A percentile compares a stretch with the other conserved stretches of the same genome.
Evolutionary conservation across 352 stramenopile genomes (phyloP).

Genomic region (Phytopythium vexans): DNA sequence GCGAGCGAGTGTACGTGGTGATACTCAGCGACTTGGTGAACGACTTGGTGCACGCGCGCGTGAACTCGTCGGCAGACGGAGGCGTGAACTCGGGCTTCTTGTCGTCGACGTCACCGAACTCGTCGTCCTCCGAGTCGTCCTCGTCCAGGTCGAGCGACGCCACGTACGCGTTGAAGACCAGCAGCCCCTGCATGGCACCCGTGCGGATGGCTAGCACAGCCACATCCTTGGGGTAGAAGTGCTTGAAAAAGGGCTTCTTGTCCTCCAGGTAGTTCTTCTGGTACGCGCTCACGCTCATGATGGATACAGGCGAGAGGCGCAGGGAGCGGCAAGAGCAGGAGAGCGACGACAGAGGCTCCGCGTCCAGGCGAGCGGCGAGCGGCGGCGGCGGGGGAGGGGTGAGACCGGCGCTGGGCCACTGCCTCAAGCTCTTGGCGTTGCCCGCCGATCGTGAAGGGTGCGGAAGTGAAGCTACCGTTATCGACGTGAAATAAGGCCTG

Average conservation of each 20-base stretch:
- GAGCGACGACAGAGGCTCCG: background rate
- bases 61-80: slow-evolving; percentile 60
- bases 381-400: background rate
- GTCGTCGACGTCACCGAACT: slow-evolving; percentile 27
- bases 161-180: slow-evolving; percentile 79
- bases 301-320: slow-evolving; percentile 1
- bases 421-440: no score
- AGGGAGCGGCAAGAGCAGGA: background rate
- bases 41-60: slow-evolving; percentile 41
- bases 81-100: slow-evolving; percentile 48
- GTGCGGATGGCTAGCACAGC: slow-evolving; percentile 63
- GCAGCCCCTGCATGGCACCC: slow-evolving; percentile 59
- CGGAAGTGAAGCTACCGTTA: no score
- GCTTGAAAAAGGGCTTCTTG: slow-evolving; percentile 85
- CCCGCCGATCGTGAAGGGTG: no score
- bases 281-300: slow-evolving; percentile 57
- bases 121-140: slow-evolving; percentile 41
- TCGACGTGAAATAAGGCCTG: no score
- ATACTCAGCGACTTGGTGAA: slow-evolving; percentile 81
- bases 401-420: background rate
- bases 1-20: slow-evolving; percentile 71
- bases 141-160: slow-evolving; percentile 69
- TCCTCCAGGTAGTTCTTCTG: slow-evolving; percentile 77
- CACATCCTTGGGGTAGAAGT: slow-evolving; percentile 72
- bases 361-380: background rate